Evolutionary conservation across 805 yeast species (phyloP).

Genomic region (Ogataea wickerhamii): DNA sequence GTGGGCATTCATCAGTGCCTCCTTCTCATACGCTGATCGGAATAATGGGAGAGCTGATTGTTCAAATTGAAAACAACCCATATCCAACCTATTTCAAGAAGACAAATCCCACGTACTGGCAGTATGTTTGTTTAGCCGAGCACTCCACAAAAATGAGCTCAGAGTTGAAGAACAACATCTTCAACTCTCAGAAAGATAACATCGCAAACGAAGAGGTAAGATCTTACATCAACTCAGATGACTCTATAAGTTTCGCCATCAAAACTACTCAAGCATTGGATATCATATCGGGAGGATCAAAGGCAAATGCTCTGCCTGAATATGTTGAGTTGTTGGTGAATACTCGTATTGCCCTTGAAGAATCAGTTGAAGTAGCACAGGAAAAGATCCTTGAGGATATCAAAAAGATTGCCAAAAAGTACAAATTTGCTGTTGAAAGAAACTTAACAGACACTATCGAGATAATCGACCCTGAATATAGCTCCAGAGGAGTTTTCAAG

Average conservation of each 20-base stretch:
- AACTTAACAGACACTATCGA: background rate
- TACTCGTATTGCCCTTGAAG: constrained; percentile 46
- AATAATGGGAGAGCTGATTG: constrained; percentile 39
- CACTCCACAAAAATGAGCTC: constrained; percentile 36
- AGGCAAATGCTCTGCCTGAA: constrained; percentile 50
- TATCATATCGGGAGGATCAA: constrained; percentile 46
- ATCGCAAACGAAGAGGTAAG: constrained; percentile 37
- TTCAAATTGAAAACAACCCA: constrained; percentile 35
- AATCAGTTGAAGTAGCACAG: constrained; percentile 33
- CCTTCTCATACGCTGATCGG: constrained; percentile 49
- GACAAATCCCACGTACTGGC: constrained; percentile 41
- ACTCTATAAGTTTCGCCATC: constrained; percentile 35
- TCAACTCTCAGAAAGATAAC: constrained; percentile 35
- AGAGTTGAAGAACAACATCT: constrained; percentile 34
- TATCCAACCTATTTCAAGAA: constrained; percentile 38
- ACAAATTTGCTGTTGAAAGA: constrained; percentile 3
- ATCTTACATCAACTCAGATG: constrained; percentile 30
- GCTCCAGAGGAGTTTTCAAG: constrained; percentile 15
- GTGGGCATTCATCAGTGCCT: constrained; percentile 51
- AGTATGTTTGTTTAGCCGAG: constrained; percentile 45
- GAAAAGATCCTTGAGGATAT: constrained; percentile 34
- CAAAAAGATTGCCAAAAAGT: constrained; percentile 33
- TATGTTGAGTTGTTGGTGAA: constrained; percentile 41
- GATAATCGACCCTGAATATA: background rate
- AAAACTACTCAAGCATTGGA: constrained; percentile 49